Base-by-base conservation (phyloP, 805 yeast species). In the Teunomyces tritomae region DNA sequence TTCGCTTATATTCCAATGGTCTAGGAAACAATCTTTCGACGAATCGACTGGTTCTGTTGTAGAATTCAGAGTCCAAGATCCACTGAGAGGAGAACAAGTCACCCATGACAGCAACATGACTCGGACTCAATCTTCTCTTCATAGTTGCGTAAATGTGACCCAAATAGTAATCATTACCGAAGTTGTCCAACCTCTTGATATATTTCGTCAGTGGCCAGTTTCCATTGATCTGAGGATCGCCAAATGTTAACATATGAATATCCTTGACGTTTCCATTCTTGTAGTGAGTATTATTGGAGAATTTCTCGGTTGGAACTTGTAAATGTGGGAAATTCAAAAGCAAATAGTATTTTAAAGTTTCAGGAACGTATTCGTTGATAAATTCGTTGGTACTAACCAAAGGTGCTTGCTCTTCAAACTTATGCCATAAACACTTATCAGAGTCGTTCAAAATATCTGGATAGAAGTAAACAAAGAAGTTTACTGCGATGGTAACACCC, bases 161-260 rank as follows among this genome's bases (percentile, higher is more conserved):
- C 50, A 94, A 69, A 60, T 85, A 94, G 55, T 81, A 78, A 68
- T 94, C 99, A 68, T 94, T 94, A 2, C 97, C 99, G 59, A 67
- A 85, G 47, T 87, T 86, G 61, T 94, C 99, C 24, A 94, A 69
- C 44, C 89, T 67, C 50, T 87, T 85, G 49, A 88, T 73, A 58
- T 84, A 82, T 10, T 84, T 80, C 1, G 96, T 85, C 24, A 74
- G 70, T 6, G 78, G 79, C 86, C 89, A 83, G 56, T 84, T 80
- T 2, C 99, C 99, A 52, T 92, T 87, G 64, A 94, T 91, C 70
- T 94, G 99, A 0, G 99, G 99, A 61, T 94, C 99, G 5, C 98
- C 99, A 64, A 90, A 84, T 5, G 96, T 86, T 53, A 91, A 64
- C 66, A 94, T 66, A 52, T 80, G 81, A 44, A 91, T 77, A 55